Evolutionary conservation across 208 protist genomes (phyloP).

Genomic region (Trypanosomatidae sp.): DNA sequence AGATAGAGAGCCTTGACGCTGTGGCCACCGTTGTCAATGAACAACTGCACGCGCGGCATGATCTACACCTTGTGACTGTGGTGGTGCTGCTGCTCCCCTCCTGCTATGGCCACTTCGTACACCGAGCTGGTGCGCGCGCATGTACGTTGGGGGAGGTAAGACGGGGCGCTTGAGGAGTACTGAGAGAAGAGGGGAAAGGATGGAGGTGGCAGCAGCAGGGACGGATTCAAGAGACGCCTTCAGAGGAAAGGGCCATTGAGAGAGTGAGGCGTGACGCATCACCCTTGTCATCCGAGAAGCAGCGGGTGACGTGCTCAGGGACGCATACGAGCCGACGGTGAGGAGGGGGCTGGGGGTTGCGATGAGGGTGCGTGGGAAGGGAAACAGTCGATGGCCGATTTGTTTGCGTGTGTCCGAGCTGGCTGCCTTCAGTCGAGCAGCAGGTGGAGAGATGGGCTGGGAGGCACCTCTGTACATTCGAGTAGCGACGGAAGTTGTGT

Average conservation of each 20-base stretch:
- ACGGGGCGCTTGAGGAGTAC: too few species aligned
- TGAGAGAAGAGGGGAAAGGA: neutral
- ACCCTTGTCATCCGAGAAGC: neutral
- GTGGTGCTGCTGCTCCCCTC: neutral
- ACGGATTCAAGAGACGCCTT: neutral
- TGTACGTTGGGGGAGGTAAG: neutral
- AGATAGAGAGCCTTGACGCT: constrained; percentile 77
- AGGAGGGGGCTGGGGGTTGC: neutral
- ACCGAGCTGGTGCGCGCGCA: neutral
- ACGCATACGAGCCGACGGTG: neutral
- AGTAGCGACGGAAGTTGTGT: neutral
- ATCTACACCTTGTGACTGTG: neutral
- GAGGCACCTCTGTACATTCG: neutral
- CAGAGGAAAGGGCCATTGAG: neutral
- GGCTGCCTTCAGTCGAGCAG: neutral
- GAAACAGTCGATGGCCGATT: neutral
- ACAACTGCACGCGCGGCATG: constrained; percentile 38
- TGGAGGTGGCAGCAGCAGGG: neutral
- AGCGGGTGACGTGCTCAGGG: neutral
- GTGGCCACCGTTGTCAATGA: constrained; percentile 84
- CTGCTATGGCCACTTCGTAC: neutral
- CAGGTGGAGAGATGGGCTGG: neutral
- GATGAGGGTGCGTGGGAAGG: neutral
- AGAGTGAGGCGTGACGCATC: too few species aligned
- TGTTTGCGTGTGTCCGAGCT: neutral